A percentile compares a stretch with the other conserved stretches of the same genome.
phyloP scores from a whole-genome alignment of 768 basidiomycete genomes.

The Phylloporus arenicola region DNA sequence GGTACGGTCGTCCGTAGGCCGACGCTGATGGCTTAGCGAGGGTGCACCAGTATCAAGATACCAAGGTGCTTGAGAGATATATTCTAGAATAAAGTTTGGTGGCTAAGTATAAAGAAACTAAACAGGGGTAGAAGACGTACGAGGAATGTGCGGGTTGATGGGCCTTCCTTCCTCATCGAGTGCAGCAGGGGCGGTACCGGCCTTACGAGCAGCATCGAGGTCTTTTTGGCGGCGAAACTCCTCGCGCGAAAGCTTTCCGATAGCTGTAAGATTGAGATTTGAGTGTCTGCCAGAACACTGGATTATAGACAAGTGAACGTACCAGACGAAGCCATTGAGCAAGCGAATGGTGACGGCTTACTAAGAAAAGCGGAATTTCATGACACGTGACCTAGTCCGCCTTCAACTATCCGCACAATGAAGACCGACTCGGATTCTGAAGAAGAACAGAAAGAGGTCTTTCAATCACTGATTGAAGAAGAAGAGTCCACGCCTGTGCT shows the following conservation, averaged over 20 bases:
- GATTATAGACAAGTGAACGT: constrained; percentile 1
- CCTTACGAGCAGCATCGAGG: constrained; percentile 96
- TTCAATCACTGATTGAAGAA: constrained; percentile 3
- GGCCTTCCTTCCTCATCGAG: constrained; percentile 91
- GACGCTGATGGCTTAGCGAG: constrained; percentile 90
- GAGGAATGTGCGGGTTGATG: constrained; percentile 99
- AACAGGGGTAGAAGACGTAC: constrained; percentile 42
- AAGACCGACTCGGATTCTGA: constrained; percentile 4
- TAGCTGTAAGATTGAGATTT: constrained; percentile 25
- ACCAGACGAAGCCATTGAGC: constrained; percentile 25
- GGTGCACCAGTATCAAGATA: constrained; percentile 94
- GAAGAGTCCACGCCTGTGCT: constrained; percentile 5
- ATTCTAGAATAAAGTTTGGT: constrained; percentile 52
- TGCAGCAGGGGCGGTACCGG: constrained; percentile 94
- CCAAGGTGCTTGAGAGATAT: constrained; percentile 99
- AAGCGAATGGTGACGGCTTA: background rate
- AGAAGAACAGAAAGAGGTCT: constrained; percentile 8
- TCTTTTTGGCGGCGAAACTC: constrained; percentile 95
- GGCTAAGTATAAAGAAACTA: background rate
- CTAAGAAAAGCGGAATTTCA: background rate
- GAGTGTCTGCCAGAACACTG: background rate
- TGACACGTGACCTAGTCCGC: constrained; percentile 1
- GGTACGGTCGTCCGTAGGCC: constrained; percentile 54
- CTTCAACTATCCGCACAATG: background rate
- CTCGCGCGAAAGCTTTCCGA: constrained; percentile 87